These are phyloP conservation scores for Blastobotrys terrestris DNA, from an alignment of 805 yeast species.

Conservation along the genomic window DNA sequence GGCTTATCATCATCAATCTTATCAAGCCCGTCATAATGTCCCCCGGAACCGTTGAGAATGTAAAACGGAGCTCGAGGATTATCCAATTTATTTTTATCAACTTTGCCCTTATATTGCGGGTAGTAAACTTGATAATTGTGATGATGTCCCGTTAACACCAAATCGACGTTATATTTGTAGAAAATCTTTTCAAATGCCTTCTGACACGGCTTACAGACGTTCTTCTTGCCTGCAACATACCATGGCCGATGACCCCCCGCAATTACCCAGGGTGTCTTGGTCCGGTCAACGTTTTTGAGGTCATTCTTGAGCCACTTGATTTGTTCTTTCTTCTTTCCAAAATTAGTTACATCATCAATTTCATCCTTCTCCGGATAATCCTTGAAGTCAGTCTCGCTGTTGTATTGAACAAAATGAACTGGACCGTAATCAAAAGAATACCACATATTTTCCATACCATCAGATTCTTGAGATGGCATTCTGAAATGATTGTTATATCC, in stretches of 20 bases:
- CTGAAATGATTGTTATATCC: constrained; percentile 25
- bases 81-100: constrained; percentile 26
- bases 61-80: constrained; percentile 29
- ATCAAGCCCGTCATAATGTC: constrained; percentile 28
- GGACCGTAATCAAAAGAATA: constrained; percentile 30
- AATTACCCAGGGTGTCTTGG: constrained; percentile 26
- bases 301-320: constrained; percentile 27
- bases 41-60: constrained; percentile 29
- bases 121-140: constrained; percentile 23
- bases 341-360: constrained; percentile 14
- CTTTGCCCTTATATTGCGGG: constrained; percentile 20
- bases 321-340: constrained; percentile 24
- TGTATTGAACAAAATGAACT: constrained; percentile 27
- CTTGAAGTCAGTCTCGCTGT: constrained; percentile 29
- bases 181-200: constrained; percentile 23
- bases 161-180: constrained; percentile 21
- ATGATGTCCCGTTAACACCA: constrained; percentile 23
- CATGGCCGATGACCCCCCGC: constrained; percentile 30
- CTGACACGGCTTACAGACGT: constrained; percentile 18
- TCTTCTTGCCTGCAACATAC: constrained; percentile 24
- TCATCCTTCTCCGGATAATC: constrained; percentile 17
- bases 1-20: background rate
- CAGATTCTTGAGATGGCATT: constrained; percentile 27
- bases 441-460: constrained; percentile 29
- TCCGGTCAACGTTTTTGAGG: constrained; percentile 25